Percentiles rank a stretch among this genome's conserved stretches.
Evolutionary conservation across 768 basidiomycete species (phyloP).

Genomic region (Lactarius pseudohatsudake): DNA sequence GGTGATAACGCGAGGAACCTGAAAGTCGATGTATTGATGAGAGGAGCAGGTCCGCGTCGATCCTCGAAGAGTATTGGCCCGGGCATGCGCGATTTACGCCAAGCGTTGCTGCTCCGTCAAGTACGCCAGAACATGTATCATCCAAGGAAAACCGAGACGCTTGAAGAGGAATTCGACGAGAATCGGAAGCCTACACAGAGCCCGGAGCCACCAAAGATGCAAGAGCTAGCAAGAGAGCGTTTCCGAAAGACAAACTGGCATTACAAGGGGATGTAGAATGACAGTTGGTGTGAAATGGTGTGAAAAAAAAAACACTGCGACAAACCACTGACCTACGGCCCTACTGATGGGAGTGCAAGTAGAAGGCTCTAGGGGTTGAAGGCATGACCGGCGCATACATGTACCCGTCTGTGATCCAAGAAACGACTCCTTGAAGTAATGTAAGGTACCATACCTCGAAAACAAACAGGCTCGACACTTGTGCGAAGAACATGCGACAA

Average conservation of each 20-base stretch:
- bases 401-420: conserved; percentile 29
- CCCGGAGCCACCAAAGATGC: conserved; percentile 33
- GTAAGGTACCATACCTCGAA: conserved; percentile 31
- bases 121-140: too few species aligned
- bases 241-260: background rate
- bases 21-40: too few species aligned
- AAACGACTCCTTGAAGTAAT: conserved; percentile 31
- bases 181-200: conserved; percentile 30
- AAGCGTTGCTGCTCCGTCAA: too few species aligned
- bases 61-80: too few species aligned
- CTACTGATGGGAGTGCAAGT: conserved; percentile 1
- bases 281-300: background rate
- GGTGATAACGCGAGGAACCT: too few species aligned
- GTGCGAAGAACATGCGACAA: too few species aligned
- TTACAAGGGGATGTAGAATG: background rate
- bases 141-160: too few species aligned
- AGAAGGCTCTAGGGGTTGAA: conserved; percentile 23
- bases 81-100: too few species aligned
- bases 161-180: conserved; percentile 15
- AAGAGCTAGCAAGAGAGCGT: conserved; percentile 31
- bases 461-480: background rate
- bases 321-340: conserved; percentile 30
- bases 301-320: conserved; percentile 4
- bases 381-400: conserved; percentile 16
- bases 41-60: too few species aligned